Base-by-base conservation (phyloP, 2,329 filamentous ascomycete species). In the Pseudopyrenochaeta lycopersici region DNA sequence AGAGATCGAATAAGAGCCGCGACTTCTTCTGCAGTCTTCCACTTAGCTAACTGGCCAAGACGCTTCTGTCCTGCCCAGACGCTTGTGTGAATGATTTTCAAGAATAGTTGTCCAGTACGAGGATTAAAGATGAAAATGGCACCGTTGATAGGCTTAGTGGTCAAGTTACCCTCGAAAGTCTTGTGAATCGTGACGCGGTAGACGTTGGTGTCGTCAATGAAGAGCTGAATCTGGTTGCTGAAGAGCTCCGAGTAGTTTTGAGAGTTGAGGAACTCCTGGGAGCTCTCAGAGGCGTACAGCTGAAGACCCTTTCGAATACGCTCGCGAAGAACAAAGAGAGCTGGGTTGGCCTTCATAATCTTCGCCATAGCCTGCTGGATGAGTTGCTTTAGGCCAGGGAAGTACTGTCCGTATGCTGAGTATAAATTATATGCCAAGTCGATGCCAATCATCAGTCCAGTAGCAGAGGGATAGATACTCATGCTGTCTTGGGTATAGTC, bases 111-210 rank as follows among this genome's bases (percentile, higher is more conserved):
- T 45, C 95, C 95, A 46, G 95, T 99, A 53, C 94, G 88, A n/a
- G 96, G 95, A 75, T 99, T 99, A 86, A 99, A 98, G 73, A 99
- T 99, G 82, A 99, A 99, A 75, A 99, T 98, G 40, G 96, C 95
- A 74, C 95, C 95, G 76, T 99, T 99, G 84, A 99, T 99, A 3
- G 95, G 95, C 79, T 99, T 99, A 1, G 95, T 99, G 0, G 95
- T 99, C 85, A 99, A 82, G 74, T 99, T 99, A 68, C 95, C 95
- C 77, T 99, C 95, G 60, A 99, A 99, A 0, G 95, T 99, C 86
- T 99, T 99, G 84, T 99, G 95, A 60, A 99, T 99, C 0, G 95
- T 99, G 57, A 99, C 95, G 81, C 95, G 93, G 75, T 99, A 99
- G 46, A 99, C 96, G 70, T 99, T 99, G 56, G 95, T 99, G 74